Conservation (phyloP, 1,284 basidiomycete genomes). For the Cutaneotrichosporon mucoides region DNA sequence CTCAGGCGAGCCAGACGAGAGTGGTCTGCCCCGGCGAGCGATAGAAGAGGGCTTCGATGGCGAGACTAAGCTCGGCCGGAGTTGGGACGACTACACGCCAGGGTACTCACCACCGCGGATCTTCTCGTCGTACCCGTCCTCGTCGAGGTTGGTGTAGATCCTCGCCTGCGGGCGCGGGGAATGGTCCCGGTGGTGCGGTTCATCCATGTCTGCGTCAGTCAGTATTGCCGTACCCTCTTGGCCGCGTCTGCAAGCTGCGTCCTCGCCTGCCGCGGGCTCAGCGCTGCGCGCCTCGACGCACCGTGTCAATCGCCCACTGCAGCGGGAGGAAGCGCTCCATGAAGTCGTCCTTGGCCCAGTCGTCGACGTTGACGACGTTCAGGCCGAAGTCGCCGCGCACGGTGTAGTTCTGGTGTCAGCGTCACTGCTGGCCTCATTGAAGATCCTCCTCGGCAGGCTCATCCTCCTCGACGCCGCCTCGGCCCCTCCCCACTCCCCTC, state of each 20-base stretch:
- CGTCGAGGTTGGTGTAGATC: slow-evolving; percentile 66
- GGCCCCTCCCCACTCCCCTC: no score
- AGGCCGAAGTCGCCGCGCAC: slow-evolving; percentile 65
- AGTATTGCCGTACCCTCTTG: no score
- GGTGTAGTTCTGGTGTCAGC: slow-evolving; percentile 58
- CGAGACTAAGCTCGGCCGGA: no score
- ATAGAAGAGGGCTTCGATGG: no score
- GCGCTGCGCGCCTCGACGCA: slow-evolving; percentile 32
- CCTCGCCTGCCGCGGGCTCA: background rate
- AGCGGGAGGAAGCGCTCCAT: slow-evolving; percentile 65
- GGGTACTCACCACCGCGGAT: slow-evolving; percentile 57
- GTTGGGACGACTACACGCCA: no score
- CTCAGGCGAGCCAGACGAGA: no score
- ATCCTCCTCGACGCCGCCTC: no score
- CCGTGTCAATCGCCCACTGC: slow-evolving; percentile 71
- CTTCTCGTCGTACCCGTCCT: slow-evolving; percentile 57
- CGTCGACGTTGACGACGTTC: slow-evolving; percentile 60
- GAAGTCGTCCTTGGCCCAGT: slow-evolving; percentile 61
- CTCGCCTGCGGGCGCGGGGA: slow-evolving; percentile 59
- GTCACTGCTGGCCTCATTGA: no score
- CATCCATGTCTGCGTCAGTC: slow-evolving; percentile 58
- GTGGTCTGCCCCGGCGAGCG: no score
- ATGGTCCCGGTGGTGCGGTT: slow-evolving; percentile 58
- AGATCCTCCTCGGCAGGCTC: no score
- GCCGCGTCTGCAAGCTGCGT: background rate